Conservation (phyloP, 2,329 filamentous ascomycete genomes). For the Neoscytalidium dimidiatum region DNA sequence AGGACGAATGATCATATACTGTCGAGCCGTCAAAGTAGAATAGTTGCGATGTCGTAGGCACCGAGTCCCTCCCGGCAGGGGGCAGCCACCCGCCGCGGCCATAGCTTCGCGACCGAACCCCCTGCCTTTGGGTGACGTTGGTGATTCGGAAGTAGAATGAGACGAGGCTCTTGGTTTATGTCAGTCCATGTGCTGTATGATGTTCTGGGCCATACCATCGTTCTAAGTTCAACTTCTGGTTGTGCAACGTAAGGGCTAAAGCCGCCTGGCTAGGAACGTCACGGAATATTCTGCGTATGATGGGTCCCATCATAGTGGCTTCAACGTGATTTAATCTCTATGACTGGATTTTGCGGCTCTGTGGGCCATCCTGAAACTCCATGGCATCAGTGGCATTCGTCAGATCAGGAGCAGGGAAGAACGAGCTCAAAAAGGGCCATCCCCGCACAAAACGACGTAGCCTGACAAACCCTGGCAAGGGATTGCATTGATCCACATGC, state of each 20-base stretch:
- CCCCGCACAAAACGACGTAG: too few relatives aligned
- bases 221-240: neutral
- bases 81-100: neutral
- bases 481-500: too few relatives aligned
- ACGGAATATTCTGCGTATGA: neutral
- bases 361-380: neutral
- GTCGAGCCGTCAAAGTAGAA: constrained; percentile 4
- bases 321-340: neutral
- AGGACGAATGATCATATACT: neutral
- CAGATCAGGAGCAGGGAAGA: neutral
- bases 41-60: neutral
- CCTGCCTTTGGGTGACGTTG: neutral
- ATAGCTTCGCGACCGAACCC: neutral
- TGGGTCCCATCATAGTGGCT: neutral
- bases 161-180: neutral
- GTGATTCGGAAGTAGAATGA: constrained; percentile 2
- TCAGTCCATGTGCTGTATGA: neutral
- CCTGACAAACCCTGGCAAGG: too few relatives aligned
- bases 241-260: neutral
- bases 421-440: too few relatives aligned
- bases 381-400: neutral
- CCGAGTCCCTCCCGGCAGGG: neutral
- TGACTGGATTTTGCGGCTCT: neutral
- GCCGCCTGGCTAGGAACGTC: neutral
- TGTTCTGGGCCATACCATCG: neutral